Conservation (phyloP, 2,329 filamentous ascomycete genomes). For the Clarireedia homoeocarpa region DNA sequence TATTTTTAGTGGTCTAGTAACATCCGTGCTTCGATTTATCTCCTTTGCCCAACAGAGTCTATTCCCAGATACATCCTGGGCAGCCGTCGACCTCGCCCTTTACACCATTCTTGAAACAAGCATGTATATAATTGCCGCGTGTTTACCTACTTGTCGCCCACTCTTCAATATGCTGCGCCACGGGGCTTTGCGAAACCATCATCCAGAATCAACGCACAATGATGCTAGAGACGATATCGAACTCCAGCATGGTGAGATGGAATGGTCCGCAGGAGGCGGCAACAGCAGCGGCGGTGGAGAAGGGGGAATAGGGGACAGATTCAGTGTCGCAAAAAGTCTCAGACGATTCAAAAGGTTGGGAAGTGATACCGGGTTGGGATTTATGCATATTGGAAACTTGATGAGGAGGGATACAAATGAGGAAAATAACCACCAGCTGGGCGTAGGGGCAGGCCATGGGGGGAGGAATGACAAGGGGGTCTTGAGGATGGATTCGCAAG, state of each 20-base stretch:
- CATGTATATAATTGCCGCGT: conserved; percentile 11
- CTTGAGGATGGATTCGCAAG: not conserved
- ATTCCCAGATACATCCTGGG: conserved; percentile 5
- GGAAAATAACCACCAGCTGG: not conserved
- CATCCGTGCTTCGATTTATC: conserved; percentile 8
- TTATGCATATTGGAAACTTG: not conserved
- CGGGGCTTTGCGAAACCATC: not conserved
- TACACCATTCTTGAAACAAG: conserved; percentile 9
- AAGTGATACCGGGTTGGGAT: not conserved
- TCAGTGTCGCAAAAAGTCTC: not conserved
- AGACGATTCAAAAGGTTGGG: conserved; percentile 2
- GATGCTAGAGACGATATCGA: not conserved
- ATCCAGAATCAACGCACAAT: not conserved
- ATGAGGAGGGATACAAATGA: not conserved
- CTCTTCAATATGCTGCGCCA: conserved; percentile 5
- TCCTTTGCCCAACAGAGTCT: not conserved
- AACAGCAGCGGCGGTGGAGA: not conserved
- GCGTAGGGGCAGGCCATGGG: not conserved
- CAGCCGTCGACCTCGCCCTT: conserved; percentile 4
- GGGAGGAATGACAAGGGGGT: not conserved
- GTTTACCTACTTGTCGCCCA: conserved; percentile 8
- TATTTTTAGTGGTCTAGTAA: conserved; percentile 8
- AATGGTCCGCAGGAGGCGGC: too few species aligned
- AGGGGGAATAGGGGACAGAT: not conserved
- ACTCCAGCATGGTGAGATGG: not conserved